phyloP scores from a whole-genome alignment of 176 grass and related monocot genomes.

The Puya raimondii region DNA sequence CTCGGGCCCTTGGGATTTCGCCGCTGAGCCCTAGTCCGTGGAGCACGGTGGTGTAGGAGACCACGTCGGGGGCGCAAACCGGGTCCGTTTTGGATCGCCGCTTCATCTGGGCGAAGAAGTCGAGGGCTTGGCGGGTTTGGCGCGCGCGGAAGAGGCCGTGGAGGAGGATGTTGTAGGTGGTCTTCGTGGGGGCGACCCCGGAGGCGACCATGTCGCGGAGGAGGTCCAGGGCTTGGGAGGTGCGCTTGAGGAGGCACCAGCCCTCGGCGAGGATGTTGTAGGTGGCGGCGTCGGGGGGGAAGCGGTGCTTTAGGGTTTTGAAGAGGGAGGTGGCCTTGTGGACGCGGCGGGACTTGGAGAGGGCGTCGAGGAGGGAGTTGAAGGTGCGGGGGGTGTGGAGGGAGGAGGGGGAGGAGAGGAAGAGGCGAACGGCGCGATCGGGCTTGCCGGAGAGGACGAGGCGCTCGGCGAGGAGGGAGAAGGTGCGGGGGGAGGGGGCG shows the following conservation, averaged over 20 bases:
- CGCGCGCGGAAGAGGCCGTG: slow-evolving; percentile 84
- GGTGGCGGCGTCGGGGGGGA: slow-evolving; percentile 51
- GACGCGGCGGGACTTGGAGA: slow-evolving; percentile 62
- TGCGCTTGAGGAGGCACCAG: slow-evolving; percentile 78
- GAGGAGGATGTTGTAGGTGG: slow-evolving; percentile 79
- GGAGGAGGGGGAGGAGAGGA: slow-evolving; percentile 67
- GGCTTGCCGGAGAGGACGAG: slow-evolving; percentile 50
- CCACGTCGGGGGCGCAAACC: slow-evolving; percentile 48
- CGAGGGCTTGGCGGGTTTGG: slow-evolving; percentile 50
- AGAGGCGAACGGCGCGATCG: slow-evolving; percentile 67
- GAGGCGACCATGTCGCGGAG: slow-evolving; percentile 68
- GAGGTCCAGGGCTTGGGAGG: slow-evolving; percentile 66
- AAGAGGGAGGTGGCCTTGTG: slow-evolving; percentile 72
- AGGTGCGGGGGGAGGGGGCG: slow-evolving; percentile 59
- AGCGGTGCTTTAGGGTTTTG: slow-evolving; percentile 44
- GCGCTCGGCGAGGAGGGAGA: slow-evolving; percentile 66
- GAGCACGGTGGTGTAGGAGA: slow-evolving; percentile 80
- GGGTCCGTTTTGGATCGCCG: slow-evolving; percentile 46
- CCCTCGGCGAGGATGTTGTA: slow-evolving; percentile 85
- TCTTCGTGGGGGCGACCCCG: slow-evolving; percentile 69
- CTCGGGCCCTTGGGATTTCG: slow-evolving; percentile 43
- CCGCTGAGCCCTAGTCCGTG: slow-evolving; percentile 60
- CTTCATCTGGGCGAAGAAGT: slow-evolving; percentile 92
- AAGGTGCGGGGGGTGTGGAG: slow-evolving; percentile 53
- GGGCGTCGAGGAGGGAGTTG: slow-evolving; percentile 73